A percentile compares a stretch with the other conserved stretches of the same genome.
phyloP scores from a whole-genome alignment of 495 filamentous ascomycete genomes.

The Daldinia bambusicola region DNA sequence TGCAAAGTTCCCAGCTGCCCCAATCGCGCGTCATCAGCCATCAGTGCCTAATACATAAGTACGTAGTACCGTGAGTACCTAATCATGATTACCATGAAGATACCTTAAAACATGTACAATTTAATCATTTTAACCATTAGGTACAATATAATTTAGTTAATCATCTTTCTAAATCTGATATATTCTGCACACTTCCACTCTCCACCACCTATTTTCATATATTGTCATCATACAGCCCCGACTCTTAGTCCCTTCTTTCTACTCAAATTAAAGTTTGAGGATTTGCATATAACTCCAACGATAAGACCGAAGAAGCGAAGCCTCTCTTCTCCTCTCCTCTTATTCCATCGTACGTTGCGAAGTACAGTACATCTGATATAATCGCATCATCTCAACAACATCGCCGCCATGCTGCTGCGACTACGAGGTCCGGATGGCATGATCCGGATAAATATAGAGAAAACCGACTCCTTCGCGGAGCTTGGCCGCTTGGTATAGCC shows the following conservation, averaged over 20 bases:
- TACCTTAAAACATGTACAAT: constrained; percentile 5
- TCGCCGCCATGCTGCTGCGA: constrained; percentile 69
- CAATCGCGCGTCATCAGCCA: constrained; percentile 50
- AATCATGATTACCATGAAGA: neutral
- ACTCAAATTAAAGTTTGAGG: neutral
- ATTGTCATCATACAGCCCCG: neutral
- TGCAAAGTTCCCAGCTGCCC: constrained; percentile 25
- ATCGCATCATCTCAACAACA: constrained; percentile 2
- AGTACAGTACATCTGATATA: constrained; percentile 14
- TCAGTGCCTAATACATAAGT: constrained; percentile 46
- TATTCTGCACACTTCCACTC: constrained; percentile 22
- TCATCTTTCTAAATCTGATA: constrained; percentile 18
- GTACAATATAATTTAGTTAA: constrained; percentile 2
- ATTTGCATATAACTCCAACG: neutral
- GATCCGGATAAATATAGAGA: constrained; percentile 72
- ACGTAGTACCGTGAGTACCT: too few species aligned
- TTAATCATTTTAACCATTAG: too few species aligned
- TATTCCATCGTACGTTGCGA: constrained; percentile 1
- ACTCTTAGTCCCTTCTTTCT: neutral
- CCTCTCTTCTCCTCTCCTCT: constrained; percentile 1
- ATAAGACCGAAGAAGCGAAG: neutral
- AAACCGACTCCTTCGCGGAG: constrained; percentile 62
- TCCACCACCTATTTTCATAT: constrained; percentile 2
- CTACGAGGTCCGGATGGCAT: constrained; percentile 76
- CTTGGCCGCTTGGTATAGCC: constrained; percentile 61